Conservation (phyloP, 202 grass and related monocot genomes). For the Setaria italica region DNA sequence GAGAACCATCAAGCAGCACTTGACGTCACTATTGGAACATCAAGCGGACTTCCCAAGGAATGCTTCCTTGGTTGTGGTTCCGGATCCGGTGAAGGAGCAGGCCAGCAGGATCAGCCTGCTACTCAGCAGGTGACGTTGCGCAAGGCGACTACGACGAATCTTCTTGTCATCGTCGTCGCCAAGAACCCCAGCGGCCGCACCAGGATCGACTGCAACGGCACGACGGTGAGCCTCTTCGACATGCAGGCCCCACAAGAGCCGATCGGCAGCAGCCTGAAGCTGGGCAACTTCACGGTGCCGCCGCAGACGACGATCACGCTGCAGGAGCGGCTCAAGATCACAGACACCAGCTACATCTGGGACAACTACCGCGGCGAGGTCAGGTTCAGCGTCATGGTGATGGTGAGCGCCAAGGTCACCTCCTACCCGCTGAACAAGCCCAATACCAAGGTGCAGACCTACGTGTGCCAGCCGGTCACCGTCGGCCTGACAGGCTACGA, state of each 20-base stretch:
- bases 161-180: background rate
- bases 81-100: no score
- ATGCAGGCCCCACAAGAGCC: accelerated
- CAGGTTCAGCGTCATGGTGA: background rate
- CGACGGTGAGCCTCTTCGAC: background rate
- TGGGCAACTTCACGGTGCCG: background rate
- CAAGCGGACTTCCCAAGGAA: background rate
- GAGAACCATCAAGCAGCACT: no score
- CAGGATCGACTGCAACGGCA: conserved; percentile 11
- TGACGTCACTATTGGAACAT: no score
- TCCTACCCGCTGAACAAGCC: background rate
- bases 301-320: background rate
- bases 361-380: background rate
- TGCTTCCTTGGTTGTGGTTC: background rate
- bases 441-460: background rate
- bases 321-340: background rate
- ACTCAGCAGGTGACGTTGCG: background rate
- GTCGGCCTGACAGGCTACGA: background rate
- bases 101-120: background rate
- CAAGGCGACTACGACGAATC: background rate
- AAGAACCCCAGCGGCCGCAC: conserved; percentile 19
- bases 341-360: background rate
- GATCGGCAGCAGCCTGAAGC: background rate
- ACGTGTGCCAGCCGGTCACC: background rate
- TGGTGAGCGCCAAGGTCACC: background rate